phyloP scores from a whole-genome alignment of 129 eudicot species.

The Lactuca saligna region DNA sequence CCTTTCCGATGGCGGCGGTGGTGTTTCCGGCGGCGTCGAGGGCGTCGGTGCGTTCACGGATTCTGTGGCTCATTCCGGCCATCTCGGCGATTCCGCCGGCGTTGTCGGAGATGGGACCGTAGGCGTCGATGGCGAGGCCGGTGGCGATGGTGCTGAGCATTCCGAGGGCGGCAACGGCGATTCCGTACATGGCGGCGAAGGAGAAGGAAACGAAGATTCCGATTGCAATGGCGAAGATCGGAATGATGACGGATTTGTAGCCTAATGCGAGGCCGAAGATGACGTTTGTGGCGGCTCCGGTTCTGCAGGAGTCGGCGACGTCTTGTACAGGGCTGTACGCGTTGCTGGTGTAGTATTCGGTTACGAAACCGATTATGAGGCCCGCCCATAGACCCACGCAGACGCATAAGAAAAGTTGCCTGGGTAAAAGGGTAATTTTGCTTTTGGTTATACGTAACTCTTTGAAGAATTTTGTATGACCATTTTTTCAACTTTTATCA shows the following conservation, averaged over 20 bases:
- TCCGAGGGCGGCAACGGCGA: slow-evolving; percentile 84
- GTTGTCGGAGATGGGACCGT: slow-evolving; percentile 87
- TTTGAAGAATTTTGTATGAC: background rate
- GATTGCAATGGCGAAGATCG: slow-evolving; percentile 78
- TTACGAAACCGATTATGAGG: slow-evolving; percentile 69
- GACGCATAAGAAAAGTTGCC: slow-evolving; percentile 70
- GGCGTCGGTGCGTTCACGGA: slow-evolving; percentile 88
- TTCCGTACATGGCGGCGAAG: slow-evolving; percentile 89
- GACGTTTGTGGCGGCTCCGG: slow-evolving; percentile 90
- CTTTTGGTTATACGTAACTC: background rate
- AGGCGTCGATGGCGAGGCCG: slow-evolving; percentile 89
- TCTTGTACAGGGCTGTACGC: slow-evolving; percentile 93
- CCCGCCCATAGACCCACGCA: slow-evolving; percentile 82
- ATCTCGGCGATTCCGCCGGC: slow-evolving; percentile 97
- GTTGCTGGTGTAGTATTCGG: slow-evolving; percentile 80
- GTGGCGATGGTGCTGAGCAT: slow-evolving; percentile 92
- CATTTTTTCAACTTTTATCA: no score
- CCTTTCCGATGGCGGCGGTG: slow-evolving; percentile 95
- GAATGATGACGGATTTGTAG: slow-evolving; percentile 88
- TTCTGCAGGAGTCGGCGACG: slow-evolving; percentile 88
- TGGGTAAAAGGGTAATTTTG: slow-evolving; percentile 22
- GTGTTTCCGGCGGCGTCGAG: slow-evolving; percentile 95
- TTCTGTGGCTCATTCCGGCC: slow-evolving; percentile 95
- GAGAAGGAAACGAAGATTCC: slow-evolving; percentile 74
- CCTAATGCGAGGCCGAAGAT: slow-evolving; percentile 90